Evolutionary conservation across 306 rosid species (phyloP).

Genomic region (Canavalia ensiformis): DNA sequence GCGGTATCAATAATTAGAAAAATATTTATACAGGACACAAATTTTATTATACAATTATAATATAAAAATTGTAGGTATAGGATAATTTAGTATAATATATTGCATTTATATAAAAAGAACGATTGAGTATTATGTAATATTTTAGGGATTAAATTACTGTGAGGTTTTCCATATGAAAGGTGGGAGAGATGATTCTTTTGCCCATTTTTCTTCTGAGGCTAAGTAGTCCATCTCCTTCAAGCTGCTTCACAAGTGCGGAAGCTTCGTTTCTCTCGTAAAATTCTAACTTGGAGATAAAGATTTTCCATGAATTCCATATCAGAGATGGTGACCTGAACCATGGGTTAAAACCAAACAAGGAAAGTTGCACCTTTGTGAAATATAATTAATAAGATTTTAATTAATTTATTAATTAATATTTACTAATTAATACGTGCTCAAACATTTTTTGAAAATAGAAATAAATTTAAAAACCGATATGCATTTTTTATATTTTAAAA

Average conservation of each 20-base stretch:
- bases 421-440: too few relatives aligned
- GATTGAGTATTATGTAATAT: too few relatives aligned
- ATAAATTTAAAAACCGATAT: too few relatives aligned
- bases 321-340: constrained; percentile 77
- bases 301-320: constrained; percentile 94
- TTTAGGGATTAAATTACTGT: constrained; percentile 54
- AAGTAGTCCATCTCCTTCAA: constrained; percentile 97
- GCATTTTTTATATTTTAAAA: too few relatives aligned
- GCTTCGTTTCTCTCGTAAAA: constrained; percentile 90
- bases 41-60: too few relatives aligned
- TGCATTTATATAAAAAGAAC: too few relatives aligned
- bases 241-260: constrained; percentile 92
- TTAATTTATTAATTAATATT: neutral
- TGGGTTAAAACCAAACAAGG: constrained; percentile 96
- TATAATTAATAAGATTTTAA: neutral
- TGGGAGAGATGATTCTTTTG: constrained; percentile 86
- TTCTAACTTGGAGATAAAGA: constrained; percentile 85
- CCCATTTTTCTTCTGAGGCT: constrained; percentile 97
- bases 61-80: too few relatives aligned
- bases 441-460: too few relatives aligned
- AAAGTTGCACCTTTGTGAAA: constrained; percentile 74
- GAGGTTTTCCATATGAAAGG: constrained; percentile 94
- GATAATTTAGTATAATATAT: too few relatives aligned
- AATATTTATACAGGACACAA: too few relatives aligned
- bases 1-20: constrained; percentile 79